A percentile compares a stretch with the other conserved stretches of the same genome.
These are phyloP conservation scores for Leccinum sublutescens DNA, from an alignment of 768 basidiomycete species.

Conservation along the genomic window DNA sequence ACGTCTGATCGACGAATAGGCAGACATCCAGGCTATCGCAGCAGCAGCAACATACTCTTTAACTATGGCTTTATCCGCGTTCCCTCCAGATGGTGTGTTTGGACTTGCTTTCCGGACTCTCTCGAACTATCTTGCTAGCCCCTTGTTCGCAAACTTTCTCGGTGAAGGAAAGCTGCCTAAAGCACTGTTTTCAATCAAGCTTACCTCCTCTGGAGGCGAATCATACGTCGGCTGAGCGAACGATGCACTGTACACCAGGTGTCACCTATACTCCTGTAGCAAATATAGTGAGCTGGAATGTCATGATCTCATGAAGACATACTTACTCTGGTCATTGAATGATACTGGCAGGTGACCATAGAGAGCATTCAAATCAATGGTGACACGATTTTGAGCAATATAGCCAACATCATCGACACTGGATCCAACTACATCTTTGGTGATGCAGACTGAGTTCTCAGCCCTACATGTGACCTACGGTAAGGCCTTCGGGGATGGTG, in stretches of 20 bases:
- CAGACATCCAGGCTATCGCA: slow-evolving; percentile 9
- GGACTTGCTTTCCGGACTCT: slow-evolving; percentile 34
- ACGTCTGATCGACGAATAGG: slow-evolving; percentile 8
- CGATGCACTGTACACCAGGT: slow-evolving; percentile 36
- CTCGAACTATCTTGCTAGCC: slow-evolving; percentile 22
- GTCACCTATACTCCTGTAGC: slow-evolving; percentile 34
- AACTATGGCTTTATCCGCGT: neutral
- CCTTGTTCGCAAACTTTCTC: slow-evolving; percentile 32
- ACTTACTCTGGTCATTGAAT: slow-evolving; percentile 3
- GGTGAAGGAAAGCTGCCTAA: slow-evolving; percentile 11
- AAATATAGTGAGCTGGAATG: slow-evolving; percentile 13
- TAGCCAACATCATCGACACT: slow-evolving; percentile 17
- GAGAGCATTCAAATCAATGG: slow-evolving; percentile 6
- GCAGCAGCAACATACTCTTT: slow-evolving; percentile 9
- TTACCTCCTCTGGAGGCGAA: slow-evolving; percentile 26
- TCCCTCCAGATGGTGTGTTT: slow-evolving; percentile 16
- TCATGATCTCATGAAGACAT: neutral
- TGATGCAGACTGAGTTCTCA: slow-evolving; percentile 1
- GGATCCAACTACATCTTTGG: slow-evolving; percentile 19
- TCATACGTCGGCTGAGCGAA: slow-evolving; percentile 44
- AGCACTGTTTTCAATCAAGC: slow-evolving; percentile 24
- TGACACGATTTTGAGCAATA: slow-evolving; percentile 1
- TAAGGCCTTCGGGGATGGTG: slow-evolving; percentile 20
- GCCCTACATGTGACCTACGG: neutral
- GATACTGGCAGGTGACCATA: slow-evolving; percentile 15